Percentiles rank a stretch among this genome's conserved stretches.
phyloP scores from a whole-genome alignment of 192 early-diverging fungal genomes.

The Dimargaris cristalligena region DNA sequence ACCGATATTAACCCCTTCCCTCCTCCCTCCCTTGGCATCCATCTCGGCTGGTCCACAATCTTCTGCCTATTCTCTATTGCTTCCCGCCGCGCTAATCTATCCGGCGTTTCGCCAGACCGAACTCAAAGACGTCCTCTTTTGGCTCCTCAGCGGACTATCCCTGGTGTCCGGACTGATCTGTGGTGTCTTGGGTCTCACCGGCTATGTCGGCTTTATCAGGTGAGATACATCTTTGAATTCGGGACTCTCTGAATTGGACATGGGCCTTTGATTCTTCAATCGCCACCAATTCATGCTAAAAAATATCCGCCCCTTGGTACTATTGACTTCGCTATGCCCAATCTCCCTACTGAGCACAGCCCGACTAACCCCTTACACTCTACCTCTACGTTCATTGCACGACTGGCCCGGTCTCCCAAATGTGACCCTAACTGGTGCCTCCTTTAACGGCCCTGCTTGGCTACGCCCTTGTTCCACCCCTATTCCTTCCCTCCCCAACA shows the following conservation, averaged over 20 bases:
- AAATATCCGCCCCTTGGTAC: no score
- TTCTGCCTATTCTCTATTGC: no score
- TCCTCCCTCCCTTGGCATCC: no score
- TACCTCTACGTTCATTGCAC: neutral
- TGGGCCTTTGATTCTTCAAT: neutral
- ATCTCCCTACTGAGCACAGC: neutral
- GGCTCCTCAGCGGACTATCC: neutral
- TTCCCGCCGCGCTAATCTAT: no score
- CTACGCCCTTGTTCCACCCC: neutral
- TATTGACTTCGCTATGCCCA: neutral
- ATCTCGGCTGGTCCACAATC: no score
- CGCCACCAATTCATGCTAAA: no score
- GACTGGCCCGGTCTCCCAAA: neutral
- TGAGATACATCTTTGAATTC: neutral
- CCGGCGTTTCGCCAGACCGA: conserved; percentile 3
- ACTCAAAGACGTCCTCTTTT: conserved; percentile 2
- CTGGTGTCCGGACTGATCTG: neutral
- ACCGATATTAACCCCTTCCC: no score
- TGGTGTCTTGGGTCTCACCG: neutral
- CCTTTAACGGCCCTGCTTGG: neutral
- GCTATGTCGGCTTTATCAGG: neutral
- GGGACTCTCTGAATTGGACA: neutral
- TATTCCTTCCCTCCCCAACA: neutral
- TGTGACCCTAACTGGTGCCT: neutral
- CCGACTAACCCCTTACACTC: neutral